Conservation (phyloP, 2,329 filamentous ascomycete genomes). For the Aspergillus clavatus region DNA sequence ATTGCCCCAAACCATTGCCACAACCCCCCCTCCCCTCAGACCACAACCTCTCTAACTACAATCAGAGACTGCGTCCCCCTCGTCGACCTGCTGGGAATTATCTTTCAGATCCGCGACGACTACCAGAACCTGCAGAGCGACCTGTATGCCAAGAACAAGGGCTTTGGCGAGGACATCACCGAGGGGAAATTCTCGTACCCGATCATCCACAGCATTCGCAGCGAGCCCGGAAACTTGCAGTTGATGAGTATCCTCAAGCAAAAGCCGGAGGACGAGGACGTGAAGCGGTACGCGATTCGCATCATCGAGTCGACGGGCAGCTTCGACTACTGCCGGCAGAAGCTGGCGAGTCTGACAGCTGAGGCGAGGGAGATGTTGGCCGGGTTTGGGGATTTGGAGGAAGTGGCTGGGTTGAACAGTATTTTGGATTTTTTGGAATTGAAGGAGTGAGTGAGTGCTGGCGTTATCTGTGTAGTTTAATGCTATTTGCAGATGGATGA, state of each 20-base stretch:
- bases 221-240: slow-evolving; percentile 54
- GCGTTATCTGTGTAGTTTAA: no score
- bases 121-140: slow-evolving; percentile 69
- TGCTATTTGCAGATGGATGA: no score
- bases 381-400: background rate
- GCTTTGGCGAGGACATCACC: slow-evolving; percentile 84
- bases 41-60: no score
- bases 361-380: slow-evolving; percentile 1
- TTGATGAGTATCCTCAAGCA: slow-evolving; percentile 87
- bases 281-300: slow-evolving; percentile 79
- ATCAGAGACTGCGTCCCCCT: slow-evolving; percentile 48
- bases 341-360: slow-evolving; percentile 1
- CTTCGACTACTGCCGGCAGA: slow-evolving; percentile 60
- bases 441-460: background rate
- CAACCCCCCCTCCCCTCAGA: no score
- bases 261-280: slow-evolving; percentile 72
- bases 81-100: slow-evolving; percentile 50
- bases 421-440: slow-evolving; percentile 5
- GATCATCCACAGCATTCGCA: slow-evolving; percentile 78
- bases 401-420: background rate
- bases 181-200: slow-evolving; percentile 96
- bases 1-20: no score
- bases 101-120: slow-evolving; percentile 53
- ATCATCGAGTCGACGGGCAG: slow-evolving; percentile 84
- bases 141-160: slow-evolving; percentile 77